Conservation (phyloP, 148 eudicot genomes). For the Chenopodium formosanum region DNA sequence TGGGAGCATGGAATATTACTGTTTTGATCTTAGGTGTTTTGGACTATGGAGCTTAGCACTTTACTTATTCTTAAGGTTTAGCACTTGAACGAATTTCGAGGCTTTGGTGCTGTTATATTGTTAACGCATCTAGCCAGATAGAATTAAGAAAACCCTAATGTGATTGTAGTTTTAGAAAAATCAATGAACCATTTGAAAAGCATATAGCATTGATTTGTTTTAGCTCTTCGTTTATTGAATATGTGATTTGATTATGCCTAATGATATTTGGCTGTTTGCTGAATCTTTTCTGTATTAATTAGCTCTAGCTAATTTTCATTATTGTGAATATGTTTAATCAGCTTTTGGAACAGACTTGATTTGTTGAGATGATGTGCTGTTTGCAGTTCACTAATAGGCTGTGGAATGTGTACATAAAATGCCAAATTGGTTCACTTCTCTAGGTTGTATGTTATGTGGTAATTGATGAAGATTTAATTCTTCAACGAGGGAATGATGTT, state of each 20-base stretch:
- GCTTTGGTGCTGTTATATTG: neutral
- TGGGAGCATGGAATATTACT: neutral
- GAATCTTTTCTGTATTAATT: neutral
- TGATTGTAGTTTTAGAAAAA: neutral
- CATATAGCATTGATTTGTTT: neutral
- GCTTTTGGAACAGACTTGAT: neutral
- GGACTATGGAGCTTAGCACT: neutral
- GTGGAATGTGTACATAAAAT: too few relatives aligned
- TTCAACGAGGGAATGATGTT: too few relatives aligned
- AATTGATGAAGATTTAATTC: too few relatives aligned
- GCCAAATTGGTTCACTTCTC: too few relatives aligned
- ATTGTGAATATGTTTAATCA: neutral
- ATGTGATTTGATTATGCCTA: neutral
- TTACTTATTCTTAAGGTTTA: too few relatives aligned
- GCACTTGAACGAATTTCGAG: neutral
- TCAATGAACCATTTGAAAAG: neutral
- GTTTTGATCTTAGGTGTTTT: neutral
- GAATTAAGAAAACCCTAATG: neutral
- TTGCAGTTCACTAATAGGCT: too few relatives aligned
- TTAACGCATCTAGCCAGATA: neutral
- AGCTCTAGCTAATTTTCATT: neutral
- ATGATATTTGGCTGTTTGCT: neutral
- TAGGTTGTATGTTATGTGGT: too few relatives aligned
- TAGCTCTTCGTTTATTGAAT: neutral
- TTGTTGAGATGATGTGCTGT: neutral